These are phyloP conservation scores for Suillus tomentosus DNA, from an alignment of 768 basidiomycete species.

Conservation along the genomic window DNA sequence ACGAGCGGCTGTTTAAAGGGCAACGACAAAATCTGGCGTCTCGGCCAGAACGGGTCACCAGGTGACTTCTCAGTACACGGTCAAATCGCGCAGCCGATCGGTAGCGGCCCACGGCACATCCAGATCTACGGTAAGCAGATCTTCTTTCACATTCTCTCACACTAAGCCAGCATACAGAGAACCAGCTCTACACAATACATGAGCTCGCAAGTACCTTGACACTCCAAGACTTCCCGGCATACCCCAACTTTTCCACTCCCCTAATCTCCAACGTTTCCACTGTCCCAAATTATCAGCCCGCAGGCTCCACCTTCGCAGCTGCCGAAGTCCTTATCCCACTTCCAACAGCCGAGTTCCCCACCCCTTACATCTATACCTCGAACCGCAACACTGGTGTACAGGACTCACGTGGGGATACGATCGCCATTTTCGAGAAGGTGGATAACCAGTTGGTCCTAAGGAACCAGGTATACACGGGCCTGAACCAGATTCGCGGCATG, in stretches of 20 bases:
- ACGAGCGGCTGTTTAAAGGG: slow-evolving; percentile 43
- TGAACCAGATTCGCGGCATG: slow-evolving; percentile 69
- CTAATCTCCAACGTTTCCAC: slow-evolving; percentile 54
- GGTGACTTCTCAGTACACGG: slow-evolving; percentile 59
- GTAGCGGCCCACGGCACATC: slow-evolving; percentile 66
- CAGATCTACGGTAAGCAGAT: slow-evolving; percentile 34
- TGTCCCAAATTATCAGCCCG: slow-evolving; percentile 42
- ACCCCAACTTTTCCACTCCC: slow-evolving; percentile 51
- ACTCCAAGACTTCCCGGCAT: slow-evolving; percentile 50
- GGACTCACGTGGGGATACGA: slow-evolving; percentile 60
- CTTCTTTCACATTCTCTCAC: neutral
- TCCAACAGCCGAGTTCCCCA: slow-evolving; percentile 46
- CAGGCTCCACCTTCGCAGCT: slow-evolving; percentile 46
- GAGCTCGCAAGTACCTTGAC: slow-evolving; percentile 59
- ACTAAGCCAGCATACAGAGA: slow-evolving; percentile 34
- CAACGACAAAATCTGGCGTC: slow-evolving; percentile 68
- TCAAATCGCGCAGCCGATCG: slow-evolving; percentile 56
- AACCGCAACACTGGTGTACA: slow-evolving; percentile 61
- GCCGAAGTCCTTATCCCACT: slow-evolving; percentile 66
- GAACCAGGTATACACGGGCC: slow-evolving; percentile 60
- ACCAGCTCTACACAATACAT: slow-evolving; percentile 54
- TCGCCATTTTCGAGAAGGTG: slow-evolving; percentile 59
- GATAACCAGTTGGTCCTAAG: slow-evolving; percentile 41
- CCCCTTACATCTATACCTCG: slow-evolving; percentile 62
- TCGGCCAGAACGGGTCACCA: slow-evolving; percentile 44